Conservation (phyloP, 2,329 filamentous ascomycete species). For the Ophiostoma himal-ulmi region DNA sequence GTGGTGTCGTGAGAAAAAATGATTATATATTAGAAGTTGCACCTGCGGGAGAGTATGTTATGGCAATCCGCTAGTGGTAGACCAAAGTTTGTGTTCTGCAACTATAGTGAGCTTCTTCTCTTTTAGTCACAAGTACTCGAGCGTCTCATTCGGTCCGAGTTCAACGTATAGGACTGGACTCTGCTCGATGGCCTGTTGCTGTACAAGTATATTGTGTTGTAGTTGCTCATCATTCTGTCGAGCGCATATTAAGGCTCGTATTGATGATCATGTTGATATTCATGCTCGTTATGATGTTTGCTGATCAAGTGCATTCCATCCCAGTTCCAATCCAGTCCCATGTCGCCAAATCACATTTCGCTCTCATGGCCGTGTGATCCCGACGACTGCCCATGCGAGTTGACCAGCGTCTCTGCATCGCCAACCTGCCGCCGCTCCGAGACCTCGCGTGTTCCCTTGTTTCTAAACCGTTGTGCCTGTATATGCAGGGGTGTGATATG, state of each 20-base stretch:
- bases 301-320: background rate
- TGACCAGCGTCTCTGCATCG: conserved; percentile 73
- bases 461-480: conserved; percentile 60
- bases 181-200: background rate
- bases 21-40: too few relatives aligned
- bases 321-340: background rate
- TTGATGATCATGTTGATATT: background rate
- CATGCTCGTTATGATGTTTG: background rate
- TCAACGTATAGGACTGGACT: background rate
- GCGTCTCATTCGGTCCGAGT: too few relatives aligned
- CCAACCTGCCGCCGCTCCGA: conserved; percentile 86
- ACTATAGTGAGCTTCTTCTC: too few relatives aligned
- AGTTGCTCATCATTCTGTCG: background rate
- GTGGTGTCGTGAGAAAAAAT: too few relatives aligned
- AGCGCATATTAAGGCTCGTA: background rate
- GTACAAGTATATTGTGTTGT: background rate
- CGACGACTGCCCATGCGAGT: conserved; percentile 38
- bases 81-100: background rate
- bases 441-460: conserved; percentile 54
- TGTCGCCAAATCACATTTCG: conserved; percentile 32
- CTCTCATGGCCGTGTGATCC: conserved; percentile 31
- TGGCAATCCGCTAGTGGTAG: background rate
- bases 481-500: conserved; percentile 43
- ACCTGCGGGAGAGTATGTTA: background rate
- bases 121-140: too few relatives aligned